phyloP scores from a whole-genome alignment of 1,284 basidiomycete genomes.

The Fistulina hepatica region DNA sequence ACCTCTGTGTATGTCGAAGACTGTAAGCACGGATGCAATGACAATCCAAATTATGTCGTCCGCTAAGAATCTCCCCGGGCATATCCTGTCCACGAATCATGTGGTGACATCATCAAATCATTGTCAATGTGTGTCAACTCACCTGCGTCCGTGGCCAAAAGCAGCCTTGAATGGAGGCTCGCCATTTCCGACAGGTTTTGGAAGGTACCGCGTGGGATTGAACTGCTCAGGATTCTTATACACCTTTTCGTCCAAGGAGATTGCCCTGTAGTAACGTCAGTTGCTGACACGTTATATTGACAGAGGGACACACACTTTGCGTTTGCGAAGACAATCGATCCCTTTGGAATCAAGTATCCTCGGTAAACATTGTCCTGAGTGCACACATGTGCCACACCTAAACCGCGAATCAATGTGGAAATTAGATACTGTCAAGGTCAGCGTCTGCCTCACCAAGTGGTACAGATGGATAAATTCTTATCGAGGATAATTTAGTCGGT shows the following conservation, averaged over 20 bases:
- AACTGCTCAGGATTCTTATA: slow-evolving; percentile 37
- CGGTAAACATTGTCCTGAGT: slow-evolving; percentile 1
- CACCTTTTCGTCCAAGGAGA: slow-evolving; percentile 35
- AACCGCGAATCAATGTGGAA: not conserved
- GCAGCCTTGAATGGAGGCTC: not conserved
- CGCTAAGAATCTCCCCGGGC: slow-evolving; percentile 26
- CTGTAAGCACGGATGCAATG: slow-evolving; percentile 18
- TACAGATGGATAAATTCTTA: not conserved
- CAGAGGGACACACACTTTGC: slow-evolving; percentile 7
- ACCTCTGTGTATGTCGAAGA: not conserved
- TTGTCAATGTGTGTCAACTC: not conserved
- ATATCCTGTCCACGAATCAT: slow-evolving; percentile 15
- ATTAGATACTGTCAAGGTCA: not conserved
- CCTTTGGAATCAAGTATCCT: not conserved
- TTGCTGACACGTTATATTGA: too few species aligned
- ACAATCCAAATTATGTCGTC: slow-evolving; percentile 27
- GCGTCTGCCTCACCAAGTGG: not conserved
- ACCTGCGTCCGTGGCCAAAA: not conserved
- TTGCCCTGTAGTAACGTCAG: too few species aligned
- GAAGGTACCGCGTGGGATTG: slow-evolving; percentile 36
- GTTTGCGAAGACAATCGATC: slow-evolving; percentile 3
- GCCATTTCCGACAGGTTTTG: slow-evolving; percentile 9
- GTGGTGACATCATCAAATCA: not conserved
- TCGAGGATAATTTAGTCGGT: too few species aligned
- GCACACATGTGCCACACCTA: not conserved